These are phyloP conservation scores for Cercospora canescens DNA, from an alignment of 2,329 filamentous ascomycete genomes.

Conservation along the genomic window DNA sequence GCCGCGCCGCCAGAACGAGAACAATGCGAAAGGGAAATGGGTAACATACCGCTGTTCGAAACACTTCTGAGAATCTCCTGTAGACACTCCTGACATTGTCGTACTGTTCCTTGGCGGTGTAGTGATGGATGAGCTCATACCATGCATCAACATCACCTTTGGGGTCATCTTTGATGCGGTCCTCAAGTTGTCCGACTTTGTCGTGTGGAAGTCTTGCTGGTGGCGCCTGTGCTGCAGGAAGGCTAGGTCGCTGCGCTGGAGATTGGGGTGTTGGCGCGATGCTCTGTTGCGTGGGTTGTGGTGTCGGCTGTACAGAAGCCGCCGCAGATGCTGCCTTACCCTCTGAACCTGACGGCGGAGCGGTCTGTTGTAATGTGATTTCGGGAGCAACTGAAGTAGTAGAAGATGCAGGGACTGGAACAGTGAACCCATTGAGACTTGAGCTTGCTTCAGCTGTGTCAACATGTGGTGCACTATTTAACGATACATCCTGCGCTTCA, in stretches of 20 bases:
- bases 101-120: slow-evolving; percentile 77
- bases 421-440: slow-evolving; percentile 38
- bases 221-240: slow-evolving; percentile 8
- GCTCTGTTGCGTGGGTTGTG: slow-evolving; percentile 16
- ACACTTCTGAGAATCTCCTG: slow-evolving; percentile 82
- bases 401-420: slow-evolving; percentile 31
- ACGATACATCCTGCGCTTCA: slow-evolving; percentile 56
- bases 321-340: slow-evolving; percentile 34
- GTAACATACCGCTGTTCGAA: slow-evolving; percentile 82
- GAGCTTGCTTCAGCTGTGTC: slow-evolving; percentile 33
- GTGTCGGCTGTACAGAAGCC: slow-evolving; percentile 20
- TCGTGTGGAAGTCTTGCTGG: slow-evolving; percentile 64
- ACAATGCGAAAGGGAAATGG: background rate
- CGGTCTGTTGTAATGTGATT: slow-evolving; percentile 34
- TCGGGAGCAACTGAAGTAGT: slow-evolving; percentile 29
- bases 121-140: slow-evolving; percentile 81
- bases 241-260: slow-evolving; percentile 11
- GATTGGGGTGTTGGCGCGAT: slow-evolving; percentile 21
- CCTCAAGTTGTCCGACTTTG: slow-evolving; percentile 77
- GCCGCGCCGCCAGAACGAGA: background rate
- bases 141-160: slow-evolving; percentile 91
- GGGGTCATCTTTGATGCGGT: slow-evolving; percentile 87
- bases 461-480: slow-evolving; percentile 51
- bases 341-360: slow-evolving; percentile 26
- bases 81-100: slow-evolving; percentile 80